Percentiles rank a stretch among this genome's conserved stretches.
phyloP scores from a whole-genome alignment of 306 rosid species.

The Glycyrrhiza uralensis region DNA sequence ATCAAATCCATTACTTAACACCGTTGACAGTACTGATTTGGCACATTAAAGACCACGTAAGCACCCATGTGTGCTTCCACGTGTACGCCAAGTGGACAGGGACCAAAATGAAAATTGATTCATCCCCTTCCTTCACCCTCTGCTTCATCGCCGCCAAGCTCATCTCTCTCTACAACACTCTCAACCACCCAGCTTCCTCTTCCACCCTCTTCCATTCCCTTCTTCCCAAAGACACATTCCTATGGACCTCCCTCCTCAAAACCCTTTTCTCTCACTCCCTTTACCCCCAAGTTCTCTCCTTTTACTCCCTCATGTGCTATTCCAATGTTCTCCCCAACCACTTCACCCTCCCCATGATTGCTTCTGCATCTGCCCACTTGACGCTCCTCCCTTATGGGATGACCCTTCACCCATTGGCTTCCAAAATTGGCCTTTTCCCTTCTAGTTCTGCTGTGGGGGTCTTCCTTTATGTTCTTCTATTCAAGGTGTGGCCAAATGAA shows the following conservation, averaged over 20 bases:
- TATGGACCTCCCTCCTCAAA: slow-evolving; percentile 75
- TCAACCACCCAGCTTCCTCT: slow-evolving; percentile 36
- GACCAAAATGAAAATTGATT: too few species aligned
- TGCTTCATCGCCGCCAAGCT: slow-evolving; percentile 70
- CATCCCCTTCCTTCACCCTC: too few species aligned
- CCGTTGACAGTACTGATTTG: too few species aligned
- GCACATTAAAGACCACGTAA: too few species aligned
- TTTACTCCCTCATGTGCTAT: slow-evolving; percentile 56
- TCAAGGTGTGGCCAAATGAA: slow-evolving; percentile 47
- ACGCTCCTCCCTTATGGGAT: slow-evolving; percentile 34
- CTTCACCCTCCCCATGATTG: slow-evolving; percentile 65
- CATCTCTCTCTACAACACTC: slow-evolving; percentile 58
- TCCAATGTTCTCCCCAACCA: slow-evolving; percentile 42
- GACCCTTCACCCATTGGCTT: slow-evolving; percentile 53
- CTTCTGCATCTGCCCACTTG: slow-evolving; percentile 52
- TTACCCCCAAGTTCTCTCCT: slow-evolving; percentile 34
- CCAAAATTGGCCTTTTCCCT: slow-evolving; percentile 43
- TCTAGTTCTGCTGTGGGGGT: slow-evolving; percentile 55
- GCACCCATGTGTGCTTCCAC: too few species aligned
- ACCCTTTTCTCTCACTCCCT: slow-evolving; percentile 58
- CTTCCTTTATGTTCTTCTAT: slow-evolving; percentile 61
- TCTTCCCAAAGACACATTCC: slow-evolving; percentile 49
- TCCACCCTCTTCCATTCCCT: slow-evolving; percentile 44
- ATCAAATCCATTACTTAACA: too few species aligned
- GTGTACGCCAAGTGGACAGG: too few species aligned